Conservation (phyloP, 108 stramenopile species). For the Nitzschia inconspicua region DNA sequence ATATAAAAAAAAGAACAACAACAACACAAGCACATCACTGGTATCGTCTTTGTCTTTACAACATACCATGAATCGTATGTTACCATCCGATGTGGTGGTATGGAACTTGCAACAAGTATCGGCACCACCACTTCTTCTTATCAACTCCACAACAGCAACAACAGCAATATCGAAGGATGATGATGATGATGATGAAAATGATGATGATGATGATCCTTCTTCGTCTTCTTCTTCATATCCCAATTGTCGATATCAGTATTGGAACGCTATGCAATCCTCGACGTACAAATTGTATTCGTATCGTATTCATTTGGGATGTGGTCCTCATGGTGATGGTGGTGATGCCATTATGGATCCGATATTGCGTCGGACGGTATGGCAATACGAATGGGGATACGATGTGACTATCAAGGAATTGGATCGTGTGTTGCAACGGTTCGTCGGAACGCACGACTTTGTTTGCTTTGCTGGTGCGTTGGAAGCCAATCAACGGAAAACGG, state of each 20-base stretch:
- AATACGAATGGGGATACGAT: constrained; percentile 32
- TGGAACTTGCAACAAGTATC: constrained; percentile 42
- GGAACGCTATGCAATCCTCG: constrained; percentile 66
- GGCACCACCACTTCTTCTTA: constrained; percentile 32
- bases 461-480: constrained; percentile 81
- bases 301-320: constrained; percentile 52
- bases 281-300: constrained; percentile 75
- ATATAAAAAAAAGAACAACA: constrained; percentile 1
- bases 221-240: too few species aligned
- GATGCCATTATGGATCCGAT: constrained; percentile 59
- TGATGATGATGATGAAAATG: too few species aligned
- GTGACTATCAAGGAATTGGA: constrained; percentile 35
- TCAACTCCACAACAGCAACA: too few species aligned
- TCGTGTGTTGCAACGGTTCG: constrained; percentile 47
- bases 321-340: too few species aligned
- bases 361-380: constrained; percentile 62
- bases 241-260: too few species aligned
- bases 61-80: constrained; percentile 63
- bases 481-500: constrained; percentile 40
- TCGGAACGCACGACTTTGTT: constrained; percentile 74
- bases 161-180: too few species aligned
- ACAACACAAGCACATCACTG: background rate
- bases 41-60: constrained; percentile 8
- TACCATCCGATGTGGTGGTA: constrained; percentile 51
- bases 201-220: too few species aligned